Evolutionary conservation across 768 basidiomycete genomes (phyloP).

Genomic region (Infundibulicybe gibba): DNA sequence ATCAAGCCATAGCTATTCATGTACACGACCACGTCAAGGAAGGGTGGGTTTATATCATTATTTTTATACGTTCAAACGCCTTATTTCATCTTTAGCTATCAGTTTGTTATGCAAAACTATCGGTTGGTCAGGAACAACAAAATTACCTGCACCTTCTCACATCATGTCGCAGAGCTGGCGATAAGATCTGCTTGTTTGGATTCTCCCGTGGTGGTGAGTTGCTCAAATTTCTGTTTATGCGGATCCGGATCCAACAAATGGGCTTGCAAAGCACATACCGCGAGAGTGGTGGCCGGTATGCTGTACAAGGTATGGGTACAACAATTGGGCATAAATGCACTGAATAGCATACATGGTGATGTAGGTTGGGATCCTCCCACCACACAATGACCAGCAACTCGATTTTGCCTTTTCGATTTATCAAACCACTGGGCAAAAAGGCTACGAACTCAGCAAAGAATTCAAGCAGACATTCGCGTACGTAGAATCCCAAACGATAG

Average conservation of each 20-base stretch:
- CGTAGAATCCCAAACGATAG: background rate
- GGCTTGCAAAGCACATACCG: constrained; percentile 16
- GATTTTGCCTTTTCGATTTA: constrained; percentile 32
- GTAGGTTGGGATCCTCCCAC: constrained; percentile 25
- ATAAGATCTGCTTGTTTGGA: constrained; percentile 25
- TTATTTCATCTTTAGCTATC: constrained; percentile 9
- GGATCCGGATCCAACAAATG: background rate
- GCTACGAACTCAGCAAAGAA: constrained; percentile 23
- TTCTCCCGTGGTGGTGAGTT: constrained; percentile 21
- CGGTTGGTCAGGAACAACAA: constrained; percentile 2
- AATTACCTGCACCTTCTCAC: background rate
- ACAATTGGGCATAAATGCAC: background rate
- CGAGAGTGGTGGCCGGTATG: constrained; percentile 27
- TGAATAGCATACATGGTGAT: background rate
- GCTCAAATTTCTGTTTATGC: background rate
- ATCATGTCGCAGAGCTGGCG: constrained; percentile 13
- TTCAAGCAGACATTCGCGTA: constrained; percentile 28
- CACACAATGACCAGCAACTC: constrained; percentile 26
- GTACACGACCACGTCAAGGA: constrained; percentile 20
- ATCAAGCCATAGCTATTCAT: constrained; percentile 12
- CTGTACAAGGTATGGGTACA: constrained; percentile 22
- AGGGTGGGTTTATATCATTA: constrained; percentile 10
- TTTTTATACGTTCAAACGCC: background rate
- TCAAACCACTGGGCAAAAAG: constrained; percentile 19
- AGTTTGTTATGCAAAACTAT: constrained; percentile 19